phyloP scores from a whole-genome alignment of 208 protist species.

The Endotrypanum monterogeii region DNA sequence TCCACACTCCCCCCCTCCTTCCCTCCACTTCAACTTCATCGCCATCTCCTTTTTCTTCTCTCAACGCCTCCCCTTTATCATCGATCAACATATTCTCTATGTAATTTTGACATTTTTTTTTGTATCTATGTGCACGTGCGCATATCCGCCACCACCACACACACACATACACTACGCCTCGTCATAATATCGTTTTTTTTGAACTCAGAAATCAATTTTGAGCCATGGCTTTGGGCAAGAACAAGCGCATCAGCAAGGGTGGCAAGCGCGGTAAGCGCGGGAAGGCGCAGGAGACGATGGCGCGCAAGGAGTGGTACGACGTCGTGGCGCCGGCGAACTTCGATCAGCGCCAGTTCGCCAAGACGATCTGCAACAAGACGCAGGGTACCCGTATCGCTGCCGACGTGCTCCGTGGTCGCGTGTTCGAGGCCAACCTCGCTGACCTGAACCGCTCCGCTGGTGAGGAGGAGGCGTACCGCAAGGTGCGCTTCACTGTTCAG shows the following conservation, averaged over 20 bases:
- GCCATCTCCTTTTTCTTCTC: too few species aligned
- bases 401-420: conserved; percentile 96
- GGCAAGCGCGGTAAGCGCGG: conserved; percentile 95
- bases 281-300: conserved; percentile 96
- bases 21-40: too few species aligned
- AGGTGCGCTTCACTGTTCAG: conserved; percentile 97
- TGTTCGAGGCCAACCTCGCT: conserved; percentile 97
- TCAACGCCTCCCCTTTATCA: too few species aligned
- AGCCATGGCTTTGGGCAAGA: conserved; percentile 94
- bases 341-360: conserved; percentile 93
- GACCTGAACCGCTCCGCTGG: conserved; percentile 95
- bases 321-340: conserved; percentile 98
- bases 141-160: not conserved
- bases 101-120: not conserved
- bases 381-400: conserved; percentile 95
- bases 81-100: not conserved
- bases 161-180: not conserved
- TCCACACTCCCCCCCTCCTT: too few species aligned
- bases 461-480: conserved; percentile 92
- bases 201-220: not conserved
- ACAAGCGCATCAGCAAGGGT: conserved; percentile 96
- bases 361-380: conserved; percentile 98
- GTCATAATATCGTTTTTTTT: not conserved
- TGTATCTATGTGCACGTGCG: not conserved
- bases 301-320: conserved; percentile 99